These are phyloP conservation scores for Fusarium sulawesiense DNA, from an alignment of 2,329 filamentous ascomycete species.

Conservation along the genomic window DNA sequence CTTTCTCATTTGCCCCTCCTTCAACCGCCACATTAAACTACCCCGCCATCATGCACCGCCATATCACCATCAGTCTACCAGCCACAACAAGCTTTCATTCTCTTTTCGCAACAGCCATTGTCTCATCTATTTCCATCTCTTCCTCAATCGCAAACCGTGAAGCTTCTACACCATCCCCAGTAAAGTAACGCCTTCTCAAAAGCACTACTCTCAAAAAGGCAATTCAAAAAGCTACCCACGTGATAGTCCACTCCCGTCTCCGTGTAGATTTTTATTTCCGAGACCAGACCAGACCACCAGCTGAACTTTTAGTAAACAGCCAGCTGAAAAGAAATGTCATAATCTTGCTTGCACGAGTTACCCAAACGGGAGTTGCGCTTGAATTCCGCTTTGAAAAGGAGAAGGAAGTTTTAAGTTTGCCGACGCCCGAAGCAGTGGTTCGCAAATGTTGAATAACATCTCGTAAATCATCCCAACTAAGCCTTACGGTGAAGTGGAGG, in stretches of 20 bases:
- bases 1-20: constrained; percentile 35
- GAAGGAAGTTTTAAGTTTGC: neutral
- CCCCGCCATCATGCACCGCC: constrained; percentile 28
- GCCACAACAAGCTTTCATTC: neutral
- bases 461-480: constrained; percentile 6
- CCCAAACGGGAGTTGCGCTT: constrained; percentile 28
- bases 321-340: constrained; percentile 4
- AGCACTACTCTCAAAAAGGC: neutral
- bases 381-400: constrained; percentile 25
- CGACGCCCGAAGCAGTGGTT: constrained; percentile 3
- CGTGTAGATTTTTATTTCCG: neutral
- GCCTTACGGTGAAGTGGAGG: constrained; percentile 1
- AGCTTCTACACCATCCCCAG: constrained; percentile 5
- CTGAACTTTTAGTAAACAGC: no score
- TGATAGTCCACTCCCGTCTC: neutral
- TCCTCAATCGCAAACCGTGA: neutral
- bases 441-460: neutral
- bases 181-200: constrained; percentile 2
- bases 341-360: constrained; percentile 26
- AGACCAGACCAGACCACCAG: neutral
- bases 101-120: neutral
- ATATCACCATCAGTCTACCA: neutral
- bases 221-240: neutral
- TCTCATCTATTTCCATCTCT: constrained; percentile 4
- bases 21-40: constrained; percentile 26